Evolutionary conservation across 768 basidiomycete species (phyloP).

Genomic region (Phaffia australis): DNA sequence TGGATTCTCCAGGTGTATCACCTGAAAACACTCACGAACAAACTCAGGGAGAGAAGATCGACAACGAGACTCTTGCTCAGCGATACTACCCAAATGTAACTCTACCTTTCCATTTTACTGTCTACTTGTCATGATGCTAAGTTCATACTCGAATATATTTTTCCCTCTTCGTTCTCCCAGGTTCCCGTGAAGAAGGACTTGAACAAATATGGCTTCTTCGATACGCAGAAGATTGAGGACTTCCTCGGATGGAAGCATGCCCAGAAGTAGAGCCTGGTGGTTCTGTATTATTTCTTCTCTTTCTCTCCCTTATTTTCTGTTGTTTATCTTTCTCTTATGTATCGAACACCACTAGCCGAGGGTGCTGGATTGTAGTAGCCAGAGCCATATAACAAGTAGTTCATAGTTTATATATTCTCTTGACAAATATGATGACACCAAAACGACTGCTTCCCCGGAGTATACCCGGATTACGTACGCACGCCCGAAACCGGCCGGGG

Average conservation of each 20-base stretch:
- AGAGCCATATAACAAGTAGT: no score
- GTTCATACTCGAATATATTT: background rate
- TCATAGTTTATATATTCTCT: no score
- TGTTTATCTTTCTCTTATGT: no score
- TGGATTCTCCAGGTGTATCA: background rate
- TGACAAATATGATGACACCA: no score
- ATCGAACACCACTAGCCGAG: no score
- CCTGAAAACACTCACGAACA: background rate
- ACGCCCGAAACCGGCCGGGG: no score
- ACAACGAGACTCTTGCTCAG: background rate
- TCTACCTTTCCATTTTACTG: background rate
- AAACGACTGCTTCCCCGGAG: no score
- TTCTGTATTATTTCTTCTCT: no score
- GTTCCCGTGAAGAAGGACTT: slow-evolving; percentile 4
- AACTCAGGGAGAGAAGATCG: slow-evolving; percentile 1
- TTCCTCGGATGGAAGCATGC: slow-evolving; percentile 18
- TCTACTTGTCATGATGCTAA: background rate
- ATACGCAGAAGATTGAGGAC: slow-evolving; percentile 5
- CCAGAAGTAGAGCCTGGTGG: background rate
- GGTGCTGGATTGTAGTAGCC: no score
- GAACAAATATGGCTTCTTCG: slow-evolving; percentile 11
- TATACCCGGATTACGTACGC: no score
- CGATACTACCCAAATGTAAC: slow-evolving; percentile 8
- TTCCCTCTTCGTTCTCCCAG: background rate
- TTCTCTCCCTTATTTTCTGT: no score